These are phyloP conservation scores for Salvia rosmarinus DNA, from an alignment of 257 asterid genomes.

Conservation along the genomic window DNA sequence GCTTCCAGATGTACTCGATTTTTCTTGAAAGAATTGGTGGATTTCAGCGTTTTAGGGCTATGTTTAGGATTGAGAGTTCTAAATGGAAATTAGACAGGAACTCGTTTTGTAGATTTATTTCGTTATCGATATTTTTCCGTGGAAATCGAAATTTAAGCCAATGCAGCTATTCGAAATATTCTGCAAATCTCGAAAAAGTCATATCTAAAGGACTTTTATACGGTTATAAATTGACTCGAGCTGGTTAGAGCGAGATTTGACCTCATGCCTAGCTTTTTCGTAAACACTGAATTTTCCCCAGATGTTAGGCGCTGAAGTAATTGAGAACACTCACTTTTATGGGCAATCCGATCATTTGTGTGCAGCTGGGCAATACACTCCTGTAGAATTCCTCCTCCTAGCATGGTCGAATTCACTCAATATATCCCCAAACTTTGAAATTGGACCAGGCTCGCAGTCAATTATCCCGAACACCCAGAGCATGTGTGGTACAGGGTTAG, in stretches of 20 bases:
- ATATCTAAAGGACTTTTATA: neutral
- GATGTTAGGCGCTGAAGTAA: too few species aligned
- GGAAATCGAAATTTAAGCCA: constrained; percentile 6
- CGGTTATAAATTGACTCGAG: neutral
- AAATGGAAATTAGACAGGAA: neutral
- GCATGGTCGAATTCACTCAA: too few species aligned
- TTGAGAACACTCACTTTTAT: too few species aligned
- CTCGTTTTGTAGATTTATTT: neutral
- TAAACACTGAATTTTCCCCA: neutral
- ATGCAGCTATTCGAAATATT: constrained; percentile 23
- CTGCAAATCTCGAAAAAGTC: neutral
- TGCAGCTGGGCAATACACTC: too few species aligned
- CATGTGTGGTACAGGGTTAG: too few species aligned
- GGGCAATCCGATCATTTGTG: too few species aligned
- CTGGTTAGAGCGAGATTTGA: neutral
- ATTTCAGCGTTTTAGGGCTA: constrained; percentile 23
- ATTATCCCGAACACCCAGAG: too few species aligned
- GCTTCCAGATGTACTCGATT: neutral
- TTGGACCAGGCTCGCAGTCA: too few species aligned
- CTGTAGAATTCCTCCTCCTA: too few species aligned
- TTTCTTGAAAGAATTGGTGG: constrained; percentile 12
- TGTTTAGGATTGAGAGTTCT: constrained; percentile 11
- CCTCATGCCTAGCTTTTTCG: neutral
- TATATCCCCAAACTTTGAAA: too few species aligned
- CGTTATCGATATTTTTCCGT: neutral